Conservation (phyloP, 2,329 filamentous ascomycete species). For the Venturiaceae sp. region DNA sequence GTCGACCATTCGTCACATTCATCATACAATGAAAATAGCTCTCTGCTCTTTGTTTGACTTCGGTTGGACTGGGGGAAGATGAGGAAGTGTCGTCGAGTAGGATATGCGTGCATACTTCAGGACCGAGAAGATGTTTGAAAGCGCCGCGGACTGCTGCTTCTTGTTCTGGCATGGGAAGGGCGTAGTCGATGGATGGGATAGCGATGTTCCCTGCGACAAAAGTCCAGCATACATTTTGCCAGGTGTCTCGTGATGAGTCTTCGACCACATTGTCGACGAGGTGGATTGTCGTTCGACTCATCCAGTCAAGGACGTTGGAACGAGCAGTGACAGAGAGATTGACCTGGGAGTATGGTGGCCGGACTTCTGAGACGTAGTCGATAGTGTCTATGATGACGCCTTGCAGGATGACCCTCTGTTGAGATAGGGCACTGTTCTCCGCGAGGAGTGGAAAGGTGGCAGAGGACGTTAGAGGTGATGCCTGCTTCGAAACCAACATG, state of each 20-base stretch:
- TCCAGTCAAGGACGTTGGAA: background rate
- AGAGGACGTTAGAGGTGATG: background rate
- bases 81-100: background rate
- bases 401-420: background rate
- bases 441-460: background rate
- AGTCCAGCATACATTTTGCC: background rate
- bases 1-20: background rate
- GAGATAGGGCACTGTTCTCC: background rate
- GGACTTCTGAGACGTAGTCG: background rate
- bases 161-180: background rate
- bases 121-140: background rate
- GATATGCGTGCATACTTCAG: background rate
- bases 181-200: background rate
- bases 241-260: background rate
- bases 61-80: background rate
- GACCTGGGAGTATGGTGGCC: background rate
- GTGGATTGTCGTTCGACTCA: background rate
- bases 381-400: background rate
- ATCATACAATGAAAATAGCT: background rate
- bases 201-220: background rate
- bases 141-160: background rate
- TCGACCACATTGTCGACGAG: background rate
- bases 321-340: background rate
- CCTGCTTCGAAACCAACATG: background rate
- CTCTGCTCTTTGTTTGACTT: background rate